Conservation (phyloP, 139 green algal genomes). For the Asterochloris sp. region DNA sequence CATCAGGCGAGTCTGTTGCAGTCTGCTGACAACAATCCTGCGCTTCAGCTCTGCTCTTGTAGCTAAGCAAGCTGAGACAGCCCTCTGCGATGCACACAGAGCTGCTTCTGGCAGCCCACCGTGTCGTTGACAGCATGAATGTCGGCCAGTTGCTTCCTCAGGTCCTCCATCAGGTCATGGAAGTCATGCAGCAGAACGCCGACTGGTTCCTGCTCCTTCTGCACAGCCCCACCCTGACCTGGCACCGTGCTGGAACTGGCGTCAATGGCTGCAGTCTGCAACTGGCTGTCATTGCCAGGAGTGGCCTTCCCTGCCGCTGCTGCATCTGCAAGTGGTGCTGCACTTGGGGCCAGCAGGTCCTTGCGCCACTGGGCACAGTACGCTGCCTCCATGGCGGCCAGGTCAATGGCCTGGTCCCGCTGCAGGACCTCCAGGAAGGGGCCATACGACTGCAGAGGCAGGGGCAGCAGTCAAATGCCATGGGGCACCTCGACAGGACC, state of each 20-base stretch:
- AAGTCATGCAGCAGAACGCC: not conserved
- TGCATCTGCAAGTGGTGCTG: no score
- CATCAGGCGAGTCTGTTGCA: no score
- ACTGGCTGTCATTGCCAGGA: not conserved
- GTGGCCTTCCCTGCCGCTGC: not conserved
- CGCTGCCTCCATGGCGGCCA: conserved; percentile 2
- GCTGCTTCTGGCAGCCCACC: not conserved
- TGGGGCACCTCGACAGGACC: not conserved
- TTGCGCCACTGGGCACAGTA: not conserved
- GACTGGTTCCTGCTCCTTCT: not conserved
- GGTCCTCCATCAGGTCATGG: conserved; percentile 22
- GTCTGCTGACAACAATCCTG: no score
- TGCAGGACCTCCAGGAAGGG: conserved; percentile 7
- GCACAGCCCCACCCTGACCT: not conserved
- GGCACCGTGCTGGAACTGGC: not conserved
- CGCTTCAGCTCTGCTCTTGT: no score
- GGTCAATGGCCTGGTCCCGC: not conserved
- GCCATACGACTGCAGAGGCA: conserved; percentile 7
- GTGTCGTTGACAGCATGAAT: conserved; percentile 6
- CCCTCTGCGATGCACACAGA: no score
- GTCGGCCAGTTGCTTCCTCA: not conserved
- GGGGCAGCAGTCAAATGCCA: not conserved
- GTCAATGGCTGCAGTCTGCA: not conserved
- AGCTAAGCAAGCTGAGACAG: no score
- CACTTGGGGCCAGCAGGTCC: not conserved